Evolutionary conservation across 345 rosid genomes (phyloP).

Genomic region (Anastatica hierochuntica): DNA sequence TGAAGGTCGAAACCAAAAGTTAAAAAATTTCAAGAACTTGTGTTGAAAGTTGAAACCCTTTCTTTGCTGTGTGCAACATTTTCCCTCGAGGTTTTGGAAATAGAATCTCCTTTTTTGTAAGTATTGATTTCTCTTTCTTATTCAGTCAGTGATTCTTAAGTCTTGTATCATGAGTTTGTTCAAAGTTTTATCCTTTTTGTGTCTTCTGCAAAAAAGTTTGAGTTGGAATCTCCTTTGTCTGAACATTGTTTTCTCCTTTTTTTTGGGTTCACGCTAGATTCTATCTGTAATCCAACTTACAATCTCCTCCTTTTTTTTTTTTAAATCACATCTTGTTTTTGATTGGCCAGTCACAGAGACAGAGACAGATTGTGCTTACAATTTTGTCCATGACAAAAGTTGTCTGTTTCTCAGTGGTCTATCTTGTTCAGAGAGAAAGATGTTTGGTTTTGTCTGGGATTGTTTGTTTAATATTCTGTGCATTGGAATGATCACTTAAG

Average conservation of each 20-base stretch:
- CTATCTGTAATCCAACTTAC: background rate
- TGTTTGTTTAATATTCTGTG: background rate
- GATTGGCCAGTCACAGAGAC: conserved; percentile 11
- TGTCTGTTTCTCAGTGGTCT: conserved; percentile 8
- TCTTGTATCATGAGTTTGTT: too few species aligned
- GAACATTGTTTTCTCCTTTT: background rate
- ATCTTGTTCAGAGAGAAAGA: background rate
- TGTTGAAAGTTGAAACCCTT: background rate
- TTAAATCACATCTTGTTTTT: background rate
- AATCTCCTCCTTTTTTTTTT: background rate
- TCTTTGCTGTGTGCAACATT: background rate
- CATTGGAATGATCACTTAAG: background rate
- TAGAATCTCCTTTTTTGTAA: background rate
- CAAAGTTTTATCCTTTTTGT: conserved; percentile 1
- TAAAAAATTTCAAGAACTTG: background rate
- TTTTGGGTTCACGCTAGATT: too few species aligned
- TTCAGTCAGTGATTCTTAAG: background rate
- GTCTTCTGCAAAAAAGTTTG: background rate
- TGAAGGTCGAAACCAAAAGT: background rate
- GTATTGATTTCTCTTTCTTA: background rate
- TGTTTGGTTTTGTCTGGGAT: background rate
- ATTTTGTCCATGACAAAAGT: conserved; percentile 7
- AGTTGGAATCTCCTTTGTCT: background rate
- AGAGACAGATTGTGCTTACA: background rate
- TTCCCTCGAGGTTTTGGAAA: too few species aligned